Base-by-base conservation (phyloP, 352 stramenopile species). In the Globisporangium cederbergense region DNA sequence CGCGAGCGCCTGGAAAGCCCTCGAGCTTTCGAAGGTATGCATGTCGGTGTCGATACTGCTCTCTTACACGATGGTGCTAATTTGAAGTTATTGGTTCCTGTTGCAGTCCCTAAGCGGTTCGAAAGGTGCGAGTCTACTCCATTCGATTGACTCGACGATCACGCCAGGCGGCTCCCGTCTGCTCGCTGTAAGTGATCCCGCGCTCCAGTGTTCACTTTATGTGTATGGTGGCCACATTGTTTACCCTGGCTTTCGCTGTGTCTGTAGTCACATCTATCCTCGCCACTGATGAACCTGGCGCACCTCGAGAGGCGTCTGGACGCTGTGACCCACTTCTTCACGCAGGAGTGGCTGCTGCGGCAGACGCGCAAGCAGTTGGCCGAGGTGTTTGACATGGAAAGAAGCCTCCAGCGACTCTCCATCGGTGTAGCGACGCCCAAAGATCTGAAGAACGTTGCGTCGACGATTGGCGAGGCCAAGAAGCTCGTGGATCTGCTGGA, bases 301-400 rank as follows among this genome's bases (percentile, higher is more conserved):
- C 62, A 76, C 4, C 71, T 93, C 0, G 71, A 84, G 22, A 28
- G 51, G 32, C 78, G 84, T 13, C 57, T 89, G 7, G 73, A 93
- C 54, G 77, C 67, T 3, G 84, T 91, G 25, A 65, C 70, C 1
- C 81, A 81, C 58, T 83, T 93, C 45, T 71, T 74, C 22, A 57
- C 66, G 3, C 67, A 84, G 8, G 76, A 86, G n/a, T 72, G 70
- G 20, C 34, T 88, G 28, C 67, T 88, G 47, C 80, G 81, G 28
- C 73, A 71, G 3, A 72, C 74, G 0, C 76, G 79, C 1, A 89
- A 88, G 50, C 76, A 86, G 38, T 70, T 90, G 16, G 56, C 51
- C 14, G 71, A 90, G 13, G 71, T 90, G 0, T 88, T 82, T 50
- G 84, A 93, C 66, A 78, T 93, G 68, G 84, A 93, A 51, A 69